A percentile compares a stretch with the other conserved stretches of the same genome.
Conservation (phyloP, 1,284 basidiomycete genomes). For the Cutaneotrichosporon spelunceum region DNA sequence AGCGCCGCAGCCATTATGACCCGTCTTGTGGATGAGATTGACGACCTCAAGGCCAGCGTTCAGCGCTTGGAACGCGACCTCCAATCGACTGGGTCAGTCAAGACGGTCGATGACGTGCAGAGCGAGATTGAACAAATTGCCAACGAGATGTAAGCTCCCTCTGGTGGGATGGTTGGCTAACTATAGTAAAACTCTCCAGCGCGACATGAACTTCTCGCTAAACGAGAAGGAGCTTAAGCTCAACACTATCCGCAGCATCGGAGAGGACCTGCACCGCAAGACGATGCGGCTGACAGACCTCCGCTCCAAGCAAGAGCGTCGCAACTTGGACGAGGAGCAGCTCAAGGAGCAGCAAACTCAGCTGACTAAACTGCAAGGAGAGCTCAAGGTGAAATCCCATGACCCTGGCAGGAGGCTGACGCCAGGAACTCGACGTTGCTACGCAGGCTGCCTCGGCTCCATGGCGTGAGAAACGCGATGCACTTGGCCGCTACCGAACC, state of each 20-base stretch:
- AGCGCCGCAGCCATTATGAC: conserved; percentile 63
- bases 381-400: conserved; percentile 38
- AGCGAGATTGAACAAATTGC: conserved; percentile 64
- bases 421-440: conserved; percentile 40
- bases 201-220: conserved; percentile 62
- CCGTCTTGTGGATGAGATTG: conserved; percentile 64
- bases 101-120: conserved; percentile 81
- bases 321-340: conserved; percentile 60
- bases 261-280: conserved; percentile 58
- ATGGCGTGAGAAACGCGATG: conserved; percentile 46
- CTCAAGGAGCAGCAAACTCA: conserved; percentile 64
- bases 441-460: conserved; percentile 41
- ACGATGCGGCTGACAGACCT: conserved; percentile 64
- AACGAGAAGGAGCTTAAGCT: conserved; percentile 67
- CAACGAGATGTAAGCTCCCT: conserved; percentile 61
- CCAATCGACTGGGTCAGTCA: conserved; percentile 66
- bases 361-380: conserved; percentile 45
- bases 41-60: conserved; percentile 64
- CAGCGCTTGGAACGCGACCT: conserved; percentile 67
- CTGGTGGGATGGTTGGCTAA: background rate
- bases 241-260: conserved; percentile 56
- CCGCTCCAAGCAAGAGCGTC: conserved; percentile 62
- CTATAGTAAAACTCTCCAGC: conserved; percentile 65
- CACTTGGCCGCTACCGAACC: conserved; percentile 32
- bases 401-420: background rate